A percentile compares a stretch with the other conserved stretches of the same genome.
phyloP scores from a whole-genome alignment of 257 asterid species.

The Osmanthus fragrans region DNA sequence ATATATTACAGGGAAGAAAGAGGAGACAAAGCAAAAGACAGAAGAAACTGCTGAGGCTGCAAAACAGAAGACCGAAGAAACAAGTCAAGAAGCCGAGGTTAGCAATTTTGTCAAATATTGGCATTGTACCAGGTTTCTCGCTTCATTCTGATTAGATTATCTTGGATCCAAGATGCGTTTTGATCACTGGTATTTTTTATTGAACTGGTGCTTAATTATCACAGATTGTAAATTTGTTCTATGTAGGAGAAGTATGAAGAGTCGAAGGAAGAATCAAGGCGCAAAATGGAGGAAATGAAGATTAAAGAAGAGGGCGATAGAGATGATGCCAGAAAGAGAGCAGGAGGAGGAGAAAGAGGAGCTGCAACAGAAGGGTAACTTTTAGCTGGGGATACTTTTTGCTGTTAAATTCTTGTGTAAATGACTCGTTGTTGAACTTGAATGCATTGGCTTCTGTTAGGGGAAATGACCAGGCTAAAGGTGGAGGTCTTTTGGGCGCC shows the following conservation, averaged over 20 bases:
- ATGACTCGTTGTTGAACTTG: slow-evolving; percentile 1
- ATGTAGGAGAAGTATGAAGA: slow-evolving; percentile 49
- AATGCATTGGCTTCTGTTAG: slow-evolving; percentile 8
- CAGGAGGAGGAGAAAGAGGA: slow-evolving; percentile 21
- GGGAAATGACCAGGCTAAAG: slow-evolving; percentile 18
- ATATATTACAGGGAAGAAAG: slow-evolving; percentile 64
- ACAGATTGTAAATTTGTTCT: neutral
- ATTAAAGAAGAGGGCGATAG: slow-evolving; percentile 35
- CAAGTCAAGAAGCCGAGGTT: slow-evolving; percentile 54
- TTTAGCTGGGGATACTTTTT: slow-evolving; percentile 21
- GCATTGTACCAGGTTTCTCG: neutral
- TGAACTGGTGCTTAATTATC: no score
- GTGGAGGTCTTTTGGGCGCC: slow-evolving; percentile 47
- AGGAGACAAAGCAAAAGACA: slow-evolving; percentile 44
- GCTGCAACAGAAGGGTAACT: neutral
- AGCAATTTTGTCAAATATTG: slow-evolving; percentile 40
- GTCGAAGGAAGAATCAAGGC: slow-evolving; percentile 47
- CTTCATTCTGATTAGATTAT: neutral
- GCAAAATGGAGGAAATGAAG: slow-evolving; percentile 62
- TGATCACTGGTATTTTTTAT: no score
- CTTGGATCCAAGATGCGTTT: neutral
- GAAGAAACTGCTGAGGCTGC: slow-evolving; percentile 40
- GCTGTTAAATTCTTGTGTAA: neutral
- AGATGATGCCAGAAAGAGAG: slow-evolving; percentile 31
- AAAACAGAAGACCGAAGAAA: slow-evolving; percentile 30